Base-by-base conservation (phyloP, 2,329 filamentous ascomycete species). In the Diplodia corticola region DNA sequence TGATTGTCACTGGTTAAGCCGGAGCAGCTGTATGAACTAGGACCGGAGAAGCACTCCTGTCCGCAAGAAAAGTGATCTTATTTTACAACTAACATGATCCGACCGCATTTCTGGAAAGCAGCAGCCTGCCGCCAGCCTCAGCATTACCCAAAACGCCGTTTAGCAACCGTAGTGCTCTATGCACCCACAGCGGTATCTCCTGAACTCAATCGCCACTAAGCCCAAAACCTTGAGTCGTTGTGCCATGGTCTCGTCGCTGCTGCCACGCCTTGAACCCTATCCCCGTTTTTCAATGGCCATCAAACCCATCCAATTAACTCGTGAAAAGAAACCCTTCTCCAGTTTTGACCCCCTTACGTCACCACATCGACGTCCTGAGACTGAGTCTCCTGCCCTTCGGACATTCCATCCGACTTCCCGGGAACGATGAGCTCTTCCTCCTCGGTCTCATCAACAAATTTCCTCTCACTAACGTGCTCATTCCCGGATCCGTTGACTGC, bases 391-490 rank as follows among this genome's bases (percentile, higher is more conserved):
- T 33, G 55, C 17, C 6, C 54, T n/a, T 67, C 65, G 3, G 13
- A 5, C 33, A 35, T 22, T 15, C 49, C 61, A 20, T 67, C 49
- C 22, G 49, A 40, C 46, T 54, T 49, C 12, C 74, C 83, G 48
- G 91, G 88, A 67, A 91, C 85, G 68, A 96, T 88, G 61, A 91
- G 80, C 79, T 96, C 92, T 75, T 92, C 89, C 30, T 83, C 80
- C 20, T 80, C 85, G 12, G 83, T 82, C 55, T 91, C 89, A 67
- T 92, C 88, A 60, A 94, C 88, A 80, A 97, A 97, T 75, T 91
- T 94, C 72, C 93, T 85, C 78, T 97, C 92, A 74, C 92, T 96
- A 59, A 96, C 88, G 76, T 96, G 92, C 66, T 86, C 82, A 71
- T 84, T 85, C 30, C 78, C 73, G 48, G 70, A 68, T 22, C 75